Conservation (phyloP, 2,329 filamentous ascomycete species). For the Byssoonygena ceratinophila region DNA sequence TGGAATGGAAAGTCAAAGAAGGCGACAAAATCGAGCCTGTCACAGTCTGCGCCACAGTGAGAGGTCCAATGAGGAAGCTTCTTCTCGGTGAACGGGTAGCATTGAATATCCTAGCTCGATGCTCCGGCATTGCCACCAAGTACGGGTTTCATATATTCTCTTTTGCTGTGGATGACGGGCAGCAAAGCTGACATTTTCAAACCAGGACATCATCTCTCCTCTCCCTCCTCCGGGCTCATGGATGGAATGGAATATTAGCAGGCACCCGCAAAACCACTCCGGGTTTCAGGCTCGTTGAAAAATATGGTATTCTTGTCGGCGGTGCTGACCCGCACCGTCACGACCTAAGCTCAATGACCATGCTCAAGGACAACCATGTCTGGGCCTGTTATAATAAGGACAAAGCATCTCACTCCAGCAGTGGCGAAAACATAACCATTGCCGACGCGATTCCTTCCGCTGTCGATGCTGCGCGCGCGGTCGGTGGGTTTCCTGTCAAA, state of each 20-base stretch:
- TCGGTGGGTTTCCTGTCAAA: conserved; percentile 83
- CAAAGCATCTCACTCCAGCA: conserved; percentile 1
- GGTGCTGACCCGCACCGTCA: conserved; percentile 86
- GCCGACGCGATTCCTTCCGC: conserved; percentile 67
- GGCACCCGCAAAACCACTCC: conserved; percentile 96
- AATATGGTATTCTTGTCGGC: conserved; percentile 93
- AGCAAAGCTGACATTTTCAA: background rate
- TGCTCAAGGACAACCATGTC: conserved; percentile 98
- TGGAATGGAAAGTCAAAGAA: conserved; percentile 77
- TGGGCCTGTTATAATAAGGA: conserved; percentile 61
- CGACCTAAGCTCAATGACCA: conserved; percentile 88
- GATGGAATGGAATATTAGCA: conserved; percentile 75
- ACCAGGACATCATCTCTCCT: conserved; percentile 39
- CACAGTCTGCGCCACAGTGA: conserved; percentile 65
- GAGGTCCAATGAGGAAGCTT: conserved; percentile 69
- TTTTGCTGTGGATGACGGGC: no score
- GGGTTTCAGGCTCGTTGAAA: conserved; percentile 88
- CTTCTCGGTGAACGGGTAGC: conserved; percentile 90
- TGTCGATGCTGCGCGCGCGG: conserved; percentile 69
- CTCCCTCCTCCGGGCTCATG: conserved; percentile 46
- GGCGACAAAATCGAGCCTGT: conserved; percentile 57
- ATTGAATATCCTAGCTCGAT: conserved; percentile 79
- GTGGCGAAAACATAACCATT: conserved; percentile 23
- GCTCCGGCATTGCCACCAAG: conserved; percentile 77
- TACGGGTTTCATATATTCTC: conserved; percentile 20